Conservation (phyloP, 2,329 filamentous ascomycete genomes). For the Talaromyces marneffei region DNA sequence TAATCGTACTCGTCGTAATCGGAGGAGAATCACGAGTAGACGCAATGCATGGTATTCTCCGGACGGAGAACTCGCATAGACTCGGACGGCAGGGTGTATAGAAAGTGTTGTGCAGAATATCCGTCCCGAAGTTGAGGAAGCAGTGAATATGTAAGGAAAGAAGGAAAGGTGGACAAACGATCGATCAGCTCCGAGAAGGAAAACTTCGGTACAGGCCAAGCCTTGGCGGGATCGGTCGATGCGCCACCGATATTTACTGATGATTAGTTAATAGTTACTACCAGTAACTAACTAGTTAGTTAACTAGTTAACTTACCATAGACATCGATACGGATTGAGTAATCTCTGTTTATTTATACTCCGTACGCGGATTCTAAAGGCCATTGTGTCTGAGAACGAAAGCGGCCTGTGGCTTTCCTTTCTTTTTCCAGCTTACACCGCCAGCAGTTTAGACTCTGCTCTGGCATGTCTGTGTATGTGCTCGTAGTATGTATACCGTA, state of each 20-base stretch:
- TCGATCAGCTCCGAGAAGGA: neutral
- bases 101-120: neutral
- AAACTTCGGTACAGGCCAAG: neutral
- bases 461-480: no score
- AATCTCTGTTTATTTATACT: neutral
- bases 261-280: no score
- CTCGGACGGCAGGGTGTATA: no score
- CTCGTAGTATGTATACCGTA: neutral
- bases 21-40: neutral
- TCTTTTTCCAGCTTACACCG: neutral
- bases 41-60: neutral
- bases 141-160: neutral
- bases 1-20: neutral
- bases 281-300: no score
- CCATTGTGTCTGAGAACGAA: neutral
- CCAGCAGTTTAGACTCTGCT: neutral
- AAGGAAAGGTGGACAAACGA: neutral
- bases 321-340: no score
- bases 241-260: neutral
- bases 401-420: neutral
- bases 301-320: no score
- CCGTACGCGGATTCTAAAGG: neutral
- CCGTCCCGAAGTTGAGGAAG: neutral
- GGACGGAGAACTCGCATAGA: neutral
- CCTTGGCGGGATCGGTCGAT: neutral